Percentiles rank a stretch among this genome's conserved stretches.
Conservation (phyloP, 2,329 filamentous ascomycete genomes). For the Aureobasidium sp. region DNA sequence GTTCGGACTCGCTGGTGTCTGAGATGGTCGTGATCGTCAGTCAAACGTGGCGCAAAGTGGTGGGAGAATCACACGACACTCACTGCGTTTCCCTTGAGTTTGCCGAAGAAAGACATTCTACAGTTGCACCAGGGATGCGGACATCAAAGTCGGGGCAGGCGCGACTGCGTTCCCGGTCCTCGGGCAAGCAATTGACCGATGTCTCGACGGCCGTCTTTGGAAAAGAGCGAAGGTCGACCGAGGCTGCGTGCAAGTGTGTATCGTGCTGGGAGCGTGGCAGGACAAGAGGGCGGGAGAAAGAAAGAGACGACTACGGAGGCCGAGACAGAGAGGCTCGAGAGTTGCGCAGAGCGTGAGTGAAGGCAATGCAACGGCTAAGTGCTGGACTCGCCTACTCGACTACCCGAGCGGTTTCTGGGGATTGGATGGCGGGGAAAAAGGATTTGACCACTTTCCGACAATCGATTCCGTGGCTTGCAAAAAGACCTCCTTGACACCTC, state of each 20-base stretch:
- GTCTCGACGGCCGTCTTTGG: not conserved
- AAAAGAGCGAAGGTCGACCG: not conserved
- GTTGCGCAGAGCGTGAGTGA: constrained; percentile 1
- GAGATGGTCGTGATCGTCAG: constrained; percentile 16
- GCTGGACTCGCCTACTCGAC: constrained; percentile 3
- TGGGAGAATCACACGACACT: constrained; percentile 22
- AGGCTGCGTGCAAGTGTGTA: not conserved
- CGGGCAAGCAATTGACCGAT: constrained; percentile 11
- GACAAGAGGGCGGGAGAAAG: not conserved
- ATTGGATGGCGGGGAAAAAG: constrained; percentile 14
- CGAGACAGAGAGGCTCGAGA: constrained; percentile 1
- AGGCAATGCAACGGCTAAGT: constrained; percentile 14
- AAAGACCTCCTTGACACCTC: not conserved
- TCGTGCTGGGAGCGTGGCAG: not conserved
- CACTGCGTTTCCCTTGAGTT: constrained; percentile 45
- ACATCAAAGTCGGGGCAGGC: constrained; percentile 16
- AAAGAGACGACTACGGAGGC: not conserved
- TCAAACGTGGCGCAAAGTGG: constrained; percentile 1
- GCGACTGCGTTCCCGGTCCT: constrained; percentile 14
- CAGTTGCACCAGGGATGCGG: constrained; percentile 29
- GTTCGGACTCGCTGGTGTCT: constrained; percentile 44
- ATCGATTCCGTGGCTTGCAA: constrained; percentile 6
- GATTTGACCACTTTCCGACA: constrained; percentile 4
- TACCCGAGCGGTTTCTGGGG: constrained; percentile 10
- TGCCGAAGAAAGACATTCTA: constrained; percentile 49